Conservation (phyloP, 768 basidiomycete species). For the Boletellus ananas region DNA sequence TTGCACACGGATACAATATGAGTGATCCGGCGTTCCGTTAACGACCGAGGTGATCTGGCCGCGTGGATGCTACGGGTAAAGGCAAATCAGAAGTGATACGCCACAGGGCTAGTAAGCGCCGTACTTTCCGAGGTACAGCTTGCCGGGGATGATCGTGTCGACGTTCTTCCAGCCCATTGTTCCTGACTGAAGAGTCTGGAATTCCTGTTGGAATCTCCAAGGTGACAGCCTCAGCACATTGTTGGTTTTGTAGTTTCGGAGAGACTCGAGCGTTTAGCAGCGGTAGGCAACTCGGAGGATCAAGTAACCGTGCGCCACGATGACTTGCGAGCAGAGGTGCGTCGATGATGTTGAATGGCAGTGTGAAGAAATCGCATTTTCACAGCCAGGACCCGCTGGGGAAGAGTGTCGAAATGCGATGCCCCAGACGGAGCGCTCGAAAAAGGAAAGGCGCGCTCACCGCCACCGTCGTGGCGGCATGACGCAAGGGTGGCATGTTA, state of each 20-base stretch:
- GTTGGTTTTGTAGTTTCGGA: slow-evolving; percentile 34
- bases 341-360: slow-evolving; percentile 23
- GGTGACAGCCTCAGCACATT: slow-evolving; percentile 18
- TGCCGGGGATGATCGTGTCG: slow-evolving; percentile 59
- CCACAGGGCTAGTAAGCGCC: slow-evolving; percentile 32
- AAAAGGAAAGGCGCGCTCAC: slow-evolving; percentile 28
- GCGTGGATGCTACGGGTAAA: slow-evolving; percentile 53
- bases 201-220: slow-evolving; percentile 28
- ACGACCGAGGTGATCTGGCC: slow-evolving; percentile 64
- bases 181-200: slow-evolving; percentile 21
- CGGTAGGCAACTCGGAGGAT: slow-evolving; percentile 28
- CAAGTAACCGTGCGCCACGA: slow-evolving; percentile 30
- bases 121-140: slow-evolving; percentile 72
- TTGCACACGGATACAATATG: slow-evolving; percentile 77
- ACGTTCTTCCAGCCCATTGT: slow-evolving; percentile 59
- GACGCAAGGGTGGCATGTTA: slow-evolving; percentile 19
- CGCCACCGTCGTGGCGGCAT: slow-evolving; percentile 28
- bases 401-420: slow-evolving; percentile 26
- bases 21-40: slow-evolving; percentile 71
- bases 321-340: slow-evolving; percentile 18
- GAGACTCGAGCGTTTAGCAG: slow-evolving; percentile 17
- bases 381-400: slow-evolving; percentile 32
- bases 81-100: slow-evolving; percentile 44
- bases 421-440: slow-evolving; percentile 29
- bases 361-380: slow-evolving; percentile 31